phyloP scores from a whole-genome alignment of 768 basidiomycete genomes.

The Trametes coccinea region DNA sequence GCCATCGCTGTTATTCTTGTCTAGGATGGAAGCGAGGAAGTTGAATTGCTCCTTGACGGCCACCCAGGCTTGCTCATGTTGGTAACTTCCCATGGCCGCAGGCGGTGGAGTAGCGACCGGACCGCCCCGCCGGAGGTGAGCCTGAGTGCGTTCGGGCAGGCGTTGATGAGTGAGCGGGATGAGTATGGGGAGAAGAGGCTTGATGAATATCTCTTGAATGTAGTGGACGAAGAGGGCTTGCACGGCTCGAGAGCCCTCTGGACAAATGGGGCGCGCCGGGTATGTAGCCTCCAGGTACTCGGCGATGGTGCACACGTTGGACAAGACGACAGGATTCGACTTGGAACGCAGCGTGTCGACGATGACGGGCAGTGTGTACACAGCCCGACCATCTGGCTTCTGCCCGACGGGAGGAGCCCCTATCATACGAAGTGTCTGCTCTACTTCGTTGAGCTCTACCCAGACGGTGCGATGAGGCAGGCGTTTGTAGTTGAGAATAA shows the following conservation, averaged over 20 bases:
- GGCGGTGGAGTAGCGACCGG: slow-evolving; percentile 19
- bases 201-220: slow-evolving; percentile 62
- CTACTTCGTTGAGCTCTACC: slow-evolving; percentile 72
- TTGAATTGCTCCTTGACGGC: slow-evolving; percentile 68
- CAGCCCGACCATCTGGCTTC: slow-evolving; percentile 55
- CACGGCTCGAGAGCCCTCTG: slow-evolving; percentile 66
- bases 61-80: slow-evolving; percentile 64
- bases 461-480: slow-evolving; percentile 69
- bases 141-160: slow-evolving; percentile 55
- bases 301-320: slow-evolving; percentile 61
- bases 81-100: slow-evolving; percentile 37
- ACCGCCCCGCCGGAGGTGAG: slow-evolving; percentile 42
- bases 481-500: slow-evolving; percentile 77
- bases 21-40: slow-evolving; percentile 61
- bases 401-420: slow-evolving; percentile 57
- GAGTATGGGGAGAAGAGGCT: slow-evolving; percentile 70
- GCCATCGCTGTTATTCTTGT: slow-evolving; percentile 66
- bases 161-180: slow-evolving; percentile 66
- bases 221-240: slow-evolving; percentile 72
- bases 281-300: slow-evolving; percentile 72
- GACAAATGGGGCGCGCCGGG: slow-evolving; percentile 69
- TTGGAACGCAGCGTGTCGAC: slow-evolving; percentile 55
- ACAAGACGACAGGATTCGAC: slow-evolving; percentile 50
- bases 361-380: slow-evolving; percentile 72
- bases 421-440: slow-evolving; percentile 55